A percentile compares a stretch with the other conserved stretches of the same genome.
These are phyloP conservation scores for Rubroboletus pulcherrimus DNA, from an alignment of 768 basidiomycete species.

Conservation along the genomic window DNA sequence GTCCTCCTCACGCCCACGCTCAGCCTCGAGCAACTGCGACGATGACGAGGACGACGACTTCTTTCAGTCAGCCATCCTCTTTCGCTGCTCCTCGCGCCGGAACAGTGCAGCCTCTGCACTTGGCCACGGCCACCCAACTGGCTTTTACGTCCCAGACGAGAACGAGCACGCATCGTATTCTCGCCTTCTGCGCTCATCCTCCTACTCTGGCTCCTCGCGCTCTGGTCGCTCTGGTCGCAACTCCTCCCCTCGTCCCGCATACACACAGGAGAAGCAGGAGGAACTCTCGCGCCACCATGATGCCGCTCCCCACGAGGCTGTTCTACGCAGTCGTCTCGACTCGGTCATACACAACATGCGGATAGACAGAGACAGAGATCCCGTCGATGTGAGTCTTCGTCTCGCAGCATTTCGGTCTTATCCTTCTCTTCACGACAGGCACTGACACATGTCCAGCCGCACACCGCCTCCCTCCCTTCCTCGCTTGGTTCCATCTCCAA, in stretches of 20 bases:
- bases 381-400: slow-evolving; percentile 22
- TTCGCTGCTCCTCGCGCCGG: slow-evolving; percentile 20
- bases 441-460: slow-evolving; percentile 24
- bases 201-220: slow-evolving; percentile 26
- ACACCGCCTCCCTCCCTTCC: slow-evolving; percentile 25
- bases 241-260: slow-evolving; percentile 9
- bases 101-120: slow-evolving; percentile 20
- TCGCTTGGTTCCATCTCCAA: slow-evolving; percentile 30
- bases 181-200: slow-evolving; percentile 24
- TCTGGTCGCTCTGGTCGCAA: slow-evolving; percentile 21
- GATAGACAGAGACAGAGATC: slow-evolving; percentile 21
- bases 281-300: slow-evolving; percentile 24
- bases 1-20: slow-evolving; percentile 22
- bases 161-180: slow-evolving; percentile 25
- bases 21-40: slow-evolving; percentile 22
- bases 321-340: slow-evolving; percentile 51
- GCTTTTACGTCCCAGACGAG: slow-evolving; percentile 35
- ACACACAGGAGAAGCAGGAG: slow-evolving; percentile 19
- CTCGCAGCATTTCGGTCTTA: neutral
- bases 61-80: slow-evolving; percentile 28
- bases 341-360: slow-evolving; percentile 40
- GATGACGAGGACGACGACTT: slow-evolving; percentile 27
- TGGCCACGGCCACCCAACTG: slow-evolving; percentile 3
- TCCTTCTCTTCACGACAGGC: slow-evolving; percentile 16
- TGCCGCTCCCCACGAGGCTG: slow-evolving; percentile 49